phyloP scores from a whole-genome alignment of 2,329 filamentous ascomycete species.

The Talaromyces funiculosus region DNA sequence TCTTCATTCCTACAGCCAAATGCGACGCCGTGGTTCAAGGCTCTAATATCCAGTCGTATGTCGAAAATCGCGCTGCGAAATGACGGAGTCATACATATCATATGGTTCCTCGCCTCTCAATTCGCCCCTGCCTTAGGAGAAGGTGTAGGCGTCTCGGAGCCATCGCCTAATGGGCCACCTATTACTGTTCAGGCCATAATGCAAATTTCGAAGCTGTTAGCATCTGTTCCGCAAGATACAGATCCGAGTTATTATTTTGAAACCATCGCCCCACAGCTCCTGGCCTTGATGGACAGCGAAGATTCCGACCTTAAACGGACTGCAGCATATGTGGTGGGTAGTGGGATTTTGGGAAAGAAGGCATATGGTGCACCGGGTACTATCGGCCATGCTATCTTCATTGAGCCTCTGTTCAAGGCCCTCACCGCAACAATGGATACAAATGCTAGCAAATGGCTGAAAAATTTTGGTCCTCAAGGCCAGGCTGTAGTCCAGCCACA shows the following conservation, averaged over 20 bases:
- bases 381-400: constrained; percentile 38
- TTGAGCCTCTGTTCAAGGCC: constrained; percentile 35
- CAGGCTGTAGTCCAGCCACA: constrained; percentile 2
- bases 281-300: constrained; percentile 36
- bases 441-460: constrained; percentile 26
- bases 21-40: constrained; percentile 35
- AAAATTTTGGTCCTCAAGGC: constrained; percentile 15
- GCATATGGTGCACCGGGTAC: constrained; percentile 35
- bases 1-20: constrained; percentile 35
- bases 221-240: constrained; percentile 37
- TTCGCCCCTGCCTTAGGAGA: constrained; percentile 36
- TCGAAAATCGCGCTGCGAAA: constrained; percentile 35
- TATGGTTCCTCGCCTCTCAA: constrained; percentile 39
- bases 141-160: constrained; percentile 26
- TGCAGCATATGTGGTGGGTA: constrained; percentile 40
- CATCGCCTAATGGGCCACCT: constrained; percentile 30
- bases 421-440: constrained; percentile 29
- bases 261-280: constrained; percentile 36
- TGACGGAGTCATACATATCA: constrained; percentile 38
- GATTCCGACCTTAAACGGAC: constrained; percentile 37
- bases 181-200: constrained; percentile 42
- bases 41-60: constrained; percentile 31
- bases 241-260: constrained; percentile 32
- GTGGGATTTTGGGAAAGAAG: constrained; percentile 39
- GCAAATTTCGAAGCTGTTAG: constrained; percentile 39